Base-by-base conservation (phyloP, 2,329 filamentous ascomycete genomes). In the Lachnellula occidentalis region DNA sequence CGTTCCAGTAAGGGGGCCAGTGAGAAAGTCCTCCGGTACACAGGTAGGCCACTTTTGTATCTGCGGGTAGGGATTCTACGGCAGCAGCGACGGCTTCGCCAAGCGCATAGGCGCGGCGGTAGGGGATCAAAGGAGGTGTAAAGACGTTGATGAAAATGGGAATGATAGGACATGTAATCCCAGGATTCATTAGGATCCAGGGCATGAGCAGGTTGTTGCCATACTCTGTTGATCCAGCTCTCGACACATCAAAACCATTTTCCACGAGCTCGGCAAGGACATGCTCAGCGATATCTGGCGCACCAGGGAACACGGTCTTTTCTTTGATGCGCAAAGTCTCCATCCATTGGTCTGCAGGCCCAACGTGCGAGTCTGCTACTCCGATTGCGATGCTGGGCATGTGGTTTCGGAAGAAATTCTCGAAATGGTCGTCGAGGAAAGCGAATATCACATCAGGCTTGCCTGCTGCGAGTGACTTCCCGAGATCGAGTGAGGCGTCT, bases 351-450 rank as follows among this genome's bases (percentile, higher is more conserved):
- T 67, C 65, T 19, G 66, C 66, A 9, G 65, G 66, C 12, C 66
- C 65, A 41, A 63, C 56, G 37, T 67, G 64, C 15, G 55, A 45
- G 11, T 65, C 56, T 14, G 66, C 62, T 9, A 69, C 59, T 6
- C 61, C 56, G 11, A 68, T 59, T n/a, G 64, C 61, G 22, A 67
- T 65, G 6, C 60, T 61, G 27, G 64, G 66, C 60, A 66, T 67
- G 49, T 64, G 61, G 39, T 63, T 64, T 34, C 65, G 59, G 58
- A 63, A 67, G 60, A 68, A 67, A 50, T 67, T 69, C 48, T 67
- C 63, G 52, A 67, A 69, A 50, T 69, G 62, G 50, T 67, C 64
- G 48, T 69, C 64, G 1, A 69, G 64, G 48, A 68, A 69, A 15
- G 65, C 66, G 52, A 68, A 64, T 48, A 69, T 67, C 39, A 67